These are phyloP conservation scores for Pseudisothecium myosuroides DNA, from an alignment of 225 moss, liverwort and hornwort genomes.

Conservation along the genomic window DNA sequence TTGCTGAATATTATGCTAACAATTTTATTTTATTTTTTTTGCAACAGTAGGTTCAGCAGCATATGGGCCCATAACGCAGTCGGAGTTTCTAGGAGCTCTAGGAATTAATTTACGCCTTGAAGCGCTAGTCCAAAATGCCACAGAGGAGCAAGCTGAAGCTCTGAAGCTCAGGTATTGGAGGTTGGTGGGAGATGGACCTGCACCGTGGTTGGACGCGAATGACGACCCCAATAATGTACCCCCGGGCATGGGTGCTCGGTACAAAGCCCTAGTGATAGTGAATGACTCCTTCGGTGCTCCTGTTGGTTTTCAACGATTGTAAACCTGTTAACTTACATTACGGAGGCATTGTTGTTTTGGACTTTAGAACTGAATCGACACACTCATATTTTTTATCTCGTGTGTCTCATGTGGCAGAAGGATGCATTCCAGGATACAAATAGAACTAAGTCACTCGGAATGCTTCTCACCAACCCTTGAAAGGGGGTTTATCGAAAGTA, in stretches of 20 bases:
- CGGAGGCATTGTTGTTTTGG: neutral
- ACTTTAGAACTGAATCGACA: neutral
- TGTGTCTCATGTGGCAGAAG: neutral
- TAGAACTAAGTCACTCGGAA: no score
- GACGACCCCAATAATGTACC: slow-evolving; percentile 18
- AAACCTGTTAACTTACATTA: neutral
- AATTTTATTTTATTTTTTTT: neutral
- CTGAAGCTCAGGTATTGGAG: slow-evolving; percentile 78
- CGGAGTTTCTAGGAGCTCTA: slow-evolving; percentile 56
- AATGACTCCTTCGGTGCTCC: slow-evolving; percentile 36
- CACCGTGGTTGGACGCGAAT: slow-evolving; percentile 61
- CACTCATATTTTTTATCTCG: no score
- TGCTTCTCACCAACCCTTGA: neutral
- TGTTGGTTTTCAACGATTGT: slow-evolving; percentile 23
- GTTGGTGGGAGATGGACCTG: slow-evolving; percentile 73
- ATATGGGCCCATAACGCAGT: slow-evolving; percentile 76
- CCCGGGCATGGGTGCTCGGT: slow-evolving; percentile 74
- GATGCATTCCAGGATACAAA: neutral
- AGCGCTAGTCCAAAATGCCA: slow-evolving; percentile 31
- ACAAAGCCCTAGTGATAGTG: slow-evolving; percentile 65
- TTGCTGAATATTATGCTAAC: neutral
- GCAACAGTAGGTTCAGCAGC: slow-evolving; percentile 23
- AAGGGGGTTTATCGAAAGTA: neutral
- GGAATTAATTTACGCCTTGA: slow-evolving; percentile 77
- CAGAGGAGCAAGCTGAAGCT: slow-evolving; percentile 59